Base-by-base conservation (phyloP, 495 filamentous ascomycete species). In the Aspergillus bridgeri region DNA sequence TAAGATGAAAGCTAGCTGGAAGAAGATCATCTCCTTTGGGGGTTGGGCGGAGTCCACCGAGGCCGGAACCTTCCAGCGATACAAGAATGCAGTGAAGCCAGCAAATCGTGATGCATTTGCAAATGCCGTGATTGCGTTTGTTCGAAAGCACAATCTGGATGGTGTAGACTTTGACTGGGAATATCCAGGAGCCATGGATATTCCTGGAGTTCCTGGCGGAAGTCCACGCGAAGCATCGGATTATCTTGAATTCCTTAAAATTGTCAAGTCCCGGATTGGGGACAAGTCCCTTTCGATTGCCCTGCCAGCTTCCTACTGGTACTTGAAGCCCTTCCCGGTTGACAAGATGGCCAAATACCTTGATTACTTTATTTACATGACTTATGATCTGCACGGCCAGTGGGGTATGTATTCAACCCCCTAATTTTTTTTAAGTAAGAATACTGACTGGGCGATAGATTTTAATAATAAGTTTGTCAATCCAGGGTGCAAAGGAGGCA, bases 101-200 rank as follows among this genome's bases (percentile, higher is more conserved):
- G 70, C 54, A 0, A 75, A 80, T 43, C 68, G 74, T 0, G 53
- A 59, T 0, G 73, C 54, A 0, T 64, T 81, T 27, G 65, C 56
- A 2, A 66, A 17, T 0, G 80, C 77, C 49, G 53, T 79, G 18
- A 63, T 59, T 13, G 20, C 61, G 17, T 78, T 79, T 33, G 42
- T 77, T 2, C 54, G 65, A 0, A 52, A 69, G 0, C 27, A 71
- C 33, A 58, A 63, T n/a, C 61, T 79, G 1, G 71, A 77, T 56
- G 75, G 75, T 4, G 48, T 78, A 4, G 69, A 78, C 51, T 55
- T 73, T 50, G 75, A 76, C 56, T 78, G 72, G 73, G 74, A 78
- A 51, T 78, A 75, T 56, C 68, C 70, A 0, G 68, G 64, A 8
- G 53, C 46, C 24, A 27, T 44, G 8, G 44, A 9, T 15, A 46